phyloP scores from a whole-genome alignment of 2,329 filamentous ascomycete species.

The Claviceps sp. region DNA sequence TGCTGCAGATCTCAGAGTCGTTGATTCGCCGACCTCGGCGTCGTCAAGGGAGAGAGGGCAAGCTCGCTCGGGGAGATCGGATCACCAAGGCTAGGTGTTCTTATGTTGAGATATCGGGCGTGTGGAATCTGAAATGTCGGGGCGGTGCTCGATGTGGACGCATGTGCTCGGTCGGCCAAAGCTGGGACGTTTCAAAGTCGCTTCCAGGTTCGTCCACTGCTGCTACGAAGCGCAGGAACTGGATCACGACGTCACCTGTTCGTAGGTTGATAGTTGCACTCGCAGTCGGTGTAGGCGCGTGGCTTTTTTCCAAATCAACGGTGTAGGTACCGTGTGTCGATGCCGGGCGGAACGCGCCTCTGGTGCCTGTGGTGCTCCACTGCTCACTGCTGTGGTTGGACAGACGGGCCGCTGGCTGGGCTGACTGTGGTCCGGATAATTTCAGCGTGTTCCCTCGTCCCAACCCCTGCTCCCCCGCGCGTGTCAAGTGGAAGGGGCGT shows the following conservation, averaged over 20 bases:
- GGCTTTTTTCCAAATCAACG: conserved; percentile 1
- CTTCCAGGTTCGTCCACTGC: neutral
- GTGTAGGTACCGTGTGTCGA: neutral
- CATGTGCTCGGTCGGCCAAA: neutral
- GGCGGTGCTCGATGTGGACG: neutral
- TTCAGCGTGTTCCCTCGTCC: neutral
- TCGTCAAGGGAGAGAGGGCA: no score
- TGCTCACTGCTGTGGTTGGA: conserved; percentile 3
- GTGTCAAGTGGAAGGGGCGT: no score
- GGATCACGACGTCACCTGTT: conserved; percentile 5
- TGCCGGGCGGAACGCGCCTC: neutral
- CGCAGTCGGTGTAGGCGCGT: neutral
- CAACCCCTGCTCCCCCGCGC: no score
- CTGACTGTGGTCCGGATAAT: neutral
- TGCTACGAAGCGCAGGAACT: neutral
- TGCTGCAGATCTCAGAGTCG: neutral
- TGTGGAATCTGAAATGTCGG: neutral
- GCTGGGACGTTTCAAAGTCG: neutral
- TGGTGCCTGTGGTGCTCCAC: neutral
- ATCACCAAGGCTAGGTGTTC: neutral
- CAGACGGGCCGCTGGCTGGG: neutral
- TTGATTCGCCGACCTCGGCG: neutral
- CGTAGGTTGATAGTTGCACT: neutral
- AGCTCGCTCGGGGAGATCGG: neutral
- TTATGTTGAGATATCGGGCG: neutral